Evolutionary conservation across 2,329 filamentous ascomycete genomes (phyloP), one percentile per base, ranked within the genome.

Genomic region (Pseudonectria foliicola): DNA sequence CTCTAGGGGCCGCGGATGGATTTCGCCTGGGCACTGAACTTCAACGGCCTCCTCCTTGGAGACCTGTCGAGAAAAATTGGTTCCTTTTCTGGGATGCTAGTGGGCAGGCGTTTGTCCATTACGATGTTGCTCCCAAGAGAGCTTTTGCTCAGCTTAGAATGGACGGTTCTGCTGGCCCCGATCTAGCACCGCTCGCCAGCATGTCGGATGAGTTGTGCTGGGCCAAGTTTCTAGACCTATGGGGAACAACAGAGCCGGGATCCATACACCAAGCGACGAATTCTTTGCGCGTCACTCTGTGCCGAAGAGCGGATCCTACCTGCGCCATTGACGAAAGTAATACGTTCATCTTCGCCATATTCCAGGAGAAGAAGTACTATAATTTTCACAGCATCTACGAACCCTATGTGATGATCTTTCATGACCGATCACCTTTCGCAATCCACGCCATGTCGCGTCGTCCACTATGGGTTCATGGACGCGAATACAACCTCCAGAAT

Each of bases 241-340:
- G 50, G 10, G 34, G 62, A 1, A 46, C 48, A 1, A 41, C 46
- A 0, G 39, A 58, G 4, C 40, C 61, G 14, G 68, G 73, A 48
- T 69, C 63, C 0, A 66, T 77, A 21, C 75, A 79, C 46, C 75
- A 80, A 50, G 68, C 75, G 6, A 77, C 73, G 13, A 80, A 80
- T 50, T 74, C 72, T 2, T 59, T 79, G 1, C 54, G 64, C 2
- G 54, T 79, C 25, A 78, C 74, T 3, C 56, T 77, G 34, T 79
- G 75, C 55, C 55, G 57, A 7, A 62, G 69, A 2, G 43, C 55
- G 2, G 71, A 77, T 28, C 44, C 55, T 0, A 34, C 13, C 0
- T 79, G 75, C 48, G 31, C 50, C 1, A 52, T 62, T 0, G 56
- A 57, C 28, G 58, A 63, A 6, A 42, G 40, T 13, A 77, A 77